Evolutionary conservation across 208 protist genomes (phyloP).

Genomic region (Cochliopodium minus): DNA sequence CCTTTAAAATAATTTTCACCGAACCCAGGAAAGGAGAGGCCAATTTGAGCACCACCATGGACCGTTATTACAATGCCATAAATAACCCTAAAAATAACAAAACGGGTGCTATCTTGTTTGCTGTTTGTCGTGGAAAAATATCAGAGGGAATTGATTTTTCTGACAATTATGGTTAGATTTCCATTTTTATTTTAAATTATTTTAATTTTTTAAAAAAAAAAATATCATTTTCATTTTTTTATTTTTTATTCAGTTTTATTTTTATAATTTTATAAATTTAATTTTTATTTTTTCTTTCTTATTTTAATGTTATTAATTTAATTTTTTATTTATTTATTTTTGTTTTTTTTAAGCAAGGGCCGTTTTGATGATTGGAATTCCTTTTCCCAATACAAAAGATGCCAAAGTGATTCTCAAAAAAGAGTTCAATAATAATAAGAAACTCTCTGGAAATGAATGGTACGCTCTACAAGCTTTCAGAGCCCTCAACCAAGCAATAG

Average conservation of each 20-base stretch:
- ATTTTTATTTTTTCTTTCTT: too few relatives aligned
- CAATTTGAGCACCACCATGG: neutral
- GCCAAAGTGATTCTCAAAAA: conserved; percentile 33
- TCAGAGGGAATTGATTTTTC: conserved; percentile 83
- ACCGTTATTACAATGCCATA: neutral
- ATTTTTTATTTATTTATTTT: too few relatives aligned
- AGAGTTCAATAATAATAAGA: conserved; percentile 27
- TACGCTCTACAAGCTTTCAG: conserved; percentile 39
- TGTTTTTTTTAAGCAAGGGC: too few relatives aligned
- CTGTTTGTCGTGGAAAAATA: conserved; percentile 80
- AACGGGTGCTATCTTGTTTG: conserved; percentile 69
- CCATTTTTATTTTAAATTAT: too few relatives aligned
- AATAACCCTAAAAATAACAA: neutral
- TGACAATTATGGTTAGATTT: conserved; percentile 60
- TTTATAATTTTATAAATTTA: too few relatives aligned
- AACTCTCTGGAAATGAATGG: neutral
- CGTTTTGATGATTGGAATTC: conserved; percentile 71
- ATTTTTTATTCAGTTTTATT: too few relatives aligned
- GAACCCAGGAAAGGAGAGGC: neutral
- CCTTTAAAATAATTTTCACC: conserved; percentile 16
- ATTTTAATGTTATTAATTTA: too few relatives aligned
- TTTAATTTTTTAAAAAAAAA: too few relatives aligned
- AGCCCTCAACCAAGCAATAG: conserved; percentile 87
- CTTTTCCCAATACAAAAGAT: conserved; percentile 50
- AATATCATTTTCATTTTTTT: too few relatives aligned